Base-by-base conservation (phyloP, 768 basidiomycete genomes). In the Trametopsis cervina region DNA sequence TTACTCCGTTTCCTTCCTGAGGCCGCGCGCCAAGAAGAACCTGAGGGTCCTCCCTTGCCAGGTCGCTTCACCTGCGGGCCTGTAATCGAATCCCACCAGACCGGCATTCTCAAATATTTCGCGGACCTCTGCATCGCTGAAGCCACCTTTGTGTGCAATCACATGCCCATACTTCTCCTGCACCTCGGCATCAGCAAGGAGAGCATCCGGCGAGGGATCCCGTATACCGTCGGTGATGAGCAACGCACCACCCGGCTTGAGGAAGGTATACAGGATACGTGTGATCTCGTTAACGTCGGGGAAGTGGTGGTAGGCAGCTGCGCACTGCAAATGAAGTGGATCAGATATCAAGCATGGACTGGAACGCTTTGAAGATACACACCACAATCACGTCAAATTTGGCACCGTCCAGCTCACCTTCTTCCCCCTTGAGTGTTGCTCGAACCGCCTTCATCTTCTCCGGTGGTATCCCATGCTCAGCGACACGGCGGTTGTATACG, bases 331-430 rank as follows among this genome's bases (percentile, higher is more conserved):
- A 10, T n/a, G 24, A 20, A 5, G 12, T 9, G 24, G 15, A 1
- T 37, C 12, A 26, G 51, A 1, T 37, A 23, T 15, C 12, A n/a
- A 29, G 35, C 15, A 17, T 15, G n/a, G n/a, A n/a, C n/a, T n/a
- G n/a, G n/a, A n/a, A n/a, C n/a, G n/a, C n/a, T n/a, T n/a, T n/a
- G 10, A 13, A 13, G n/a, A 42, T 17, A 66, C 84, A 57, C 59
- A 89, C 88, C 5, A 82, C 74, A 49, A 86, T 67, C 35, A 86
- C 72, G 59, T 91, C 85, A 53, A 89, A 90, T 44, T 71, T 74
- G 46, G 63, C 60, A 4, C 72, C 77, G 12, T 70, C 70, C 6
- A 84, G 67, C 53, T 79, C 76, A 2, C 62, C 67, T 20, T 69
- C 54, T 71, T 71, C 61, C 4, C 74, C 74, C 52, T 74, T 72